Evolutionary conservation across 169 alveolate species (phyloP).

Genomic region (Eimeria falciformis): DNA sequence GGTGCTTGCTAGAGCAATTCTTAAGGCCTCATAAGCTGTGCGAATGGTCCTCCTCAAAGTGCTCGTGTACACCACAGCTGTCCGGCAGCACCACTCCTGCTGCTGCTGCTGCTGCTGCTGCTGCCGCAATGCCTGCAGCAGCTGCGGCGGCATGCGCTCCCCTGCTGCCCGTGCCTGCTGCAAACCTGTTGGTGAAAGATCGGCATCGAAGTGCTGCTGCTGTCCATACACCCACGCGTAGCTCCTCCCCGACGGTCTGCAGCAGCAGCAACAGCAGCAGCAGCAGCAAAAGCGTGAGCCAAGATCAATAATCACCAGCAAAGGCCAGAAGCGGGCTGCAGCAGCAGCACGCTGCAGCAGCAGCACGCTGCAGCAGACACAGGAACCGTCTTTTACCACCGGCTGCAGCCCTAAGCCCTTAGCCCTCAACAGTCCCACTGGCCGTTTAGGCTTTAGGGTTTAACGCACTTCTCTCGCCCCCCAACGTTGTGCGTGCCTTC

Average conservation of each 20-base stretch:
- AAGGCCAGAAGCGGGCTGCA: not conserved
- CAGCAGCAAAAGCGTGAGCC: not conserved
- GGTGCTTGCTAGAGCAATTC: not conserved
- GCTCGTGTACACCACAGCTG: slow-evolving; percentile 4
- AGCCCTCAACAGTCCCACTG: no score
- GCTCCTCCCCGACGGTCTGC: slow-evolving; percentile 5
- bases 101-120: slow-evolving; percentile 37
- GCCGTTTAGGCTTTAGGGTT: not conserved
- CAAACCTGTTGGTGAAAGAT: not conserved
- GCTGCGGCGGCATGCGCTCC: not conserved
- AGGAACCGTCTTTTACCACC: no score
- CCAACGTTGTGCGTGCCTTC: slow-evolving; percentile 23
- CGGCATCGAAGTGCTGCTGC: slow-evolving; percentile 17
- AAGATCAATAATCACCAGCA: not conserved
- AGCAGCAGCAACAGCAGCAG: not conserved
- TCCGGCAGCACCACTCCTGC: not conserved
- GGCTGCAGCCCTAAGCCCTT: no score
- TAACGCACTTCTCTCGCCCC: not conserved
- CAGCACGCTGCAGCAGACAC: not conserved
- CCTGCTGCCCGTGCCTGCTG: slow-evolving; percentile 33
- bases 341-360: not conserved
- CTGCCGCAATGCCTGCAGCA: slow-evolving; percentile 18
- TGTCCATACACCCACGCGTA: slow-evolving; percentile 9
- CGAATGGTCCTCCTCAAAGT: slow-evolving; percentile 4
- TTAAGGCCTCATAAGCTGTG: not conserved